Conservation (phyloP, 2,329 filamentous ascomycete genomes). For the Beauveria bassiana region DNA sequence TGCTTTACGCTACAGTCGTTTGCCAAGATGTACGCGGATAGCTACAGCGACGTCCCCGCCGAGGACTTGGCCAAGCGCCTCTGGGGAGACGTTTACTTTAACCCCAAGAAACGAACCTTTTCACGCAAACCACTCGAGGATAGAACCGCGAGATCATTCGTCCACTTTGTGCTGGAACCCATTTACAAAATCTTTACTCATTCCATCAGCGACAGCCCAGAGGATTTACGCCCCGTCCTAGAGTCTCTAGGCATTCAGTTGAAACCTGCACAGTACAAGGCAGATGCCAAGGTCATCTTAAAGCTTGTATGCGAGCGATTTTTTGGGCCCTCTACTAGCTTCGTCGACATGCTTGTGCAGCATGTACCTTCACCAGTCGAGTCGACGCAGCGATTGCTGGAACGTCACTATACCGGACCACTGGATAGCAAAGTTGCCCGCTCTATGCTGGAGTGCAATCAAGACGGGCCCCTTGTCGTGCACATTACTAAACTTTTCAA, state of each 20-base stretch:
- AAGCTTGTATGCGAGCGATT: slow-evolving; percentile 91
- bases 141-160: slow-evolving; percentile 74
- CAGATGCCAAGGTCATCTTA: slow-evolving; percentile 81
- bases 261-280: slow-evolving; percentile 87
- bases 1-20: slow-evolving; percentile 93
- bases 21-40: slow-evolving; percentile 91
- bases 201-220: slow-evolving; percentile 83
- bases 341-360: slow-evolving; percentile 90
- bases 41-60: slow-evolving; percentile 72
- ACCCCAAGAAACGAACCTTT: slow-evolving; percentile 82
- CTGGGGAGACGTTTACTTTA: slow-evolving; percentile 97
- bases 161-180: slow-evolving; percentile 90
- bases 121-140: slow-evolving; percentile 81
- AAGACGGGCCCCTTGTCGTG: slow-evolving; percentile 85
- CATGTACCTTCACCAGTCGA: slow-evolving; percentile 83
- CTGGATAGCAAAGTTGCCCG: slow-evolving; percentile 71
- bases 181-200: slow-evolving; percentile 98
- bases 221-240: slow-evolving; percentile 73
- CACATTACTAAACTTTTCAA: slow-evolving; percentile 93
- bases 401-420: slow-evolving; percentile 88
- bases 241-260: slow-evolving; percentile 72
- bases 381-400: slow-evolving; percentile 66
- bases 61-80: slow-evolving; percentile 76
- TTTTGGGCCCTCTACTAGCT: slow-evolving; percentile 81
- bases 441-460: slow-evolving; percentile 74